Evolutionary conservation across 306 rosid genomes (phyloP).

Genomic region (Sindora glabra): DNA sequence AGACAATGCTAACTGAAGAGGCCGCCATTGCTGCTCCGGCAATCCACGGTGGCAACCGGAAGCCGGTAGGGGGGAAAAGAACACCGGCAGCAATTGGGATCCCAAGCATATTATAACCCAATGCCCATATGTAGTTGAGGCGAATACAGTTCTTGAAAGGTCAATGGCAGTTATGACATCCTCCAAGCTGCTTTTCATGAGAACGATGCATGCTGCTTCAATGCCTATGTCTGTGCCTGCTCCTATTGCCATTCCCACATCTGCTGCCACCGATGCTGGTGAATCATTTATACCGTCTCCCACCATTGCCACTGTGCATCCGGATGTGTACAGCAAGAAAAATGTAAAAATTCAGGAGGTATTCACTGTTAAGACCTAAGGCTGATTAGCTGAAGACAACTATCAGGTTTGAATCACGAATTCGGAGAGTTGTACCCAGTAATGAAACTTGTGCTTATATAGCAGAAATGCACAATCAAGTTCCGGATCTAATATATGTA

Average conservation of each 20-base stretch:
- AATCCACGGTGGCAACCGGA: slow-evolving; percentile 82
- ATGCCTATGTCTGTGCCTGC: slow-evolving; percentile 93
- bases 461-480: too few species aligned
- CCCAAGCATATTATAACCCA: slow-evolving; percentile 78
- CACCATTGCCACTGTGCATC: slow-evolving; percentile 75
- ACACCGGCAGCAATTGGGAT: slow-evolving; percentile 80
- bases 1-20: slow-evolving; percentile 85
- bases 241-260: slow-evolving; percentile 92
- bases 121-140: slow-evolving; percentile 77
- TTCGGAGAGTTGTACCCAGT: too few species aligned
- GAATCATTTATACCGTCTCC: slow-evolving; percentile 95
- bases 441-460: too few species aligned
- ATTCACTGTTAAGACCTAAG: neutral
- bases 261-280: slow-evolving; percentile 78
- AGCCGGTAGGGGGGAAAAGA: slow-evolving; percentile 63
- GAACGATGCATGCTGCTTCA: slow-evolving; percentile 91
- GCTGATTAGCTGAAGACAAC: neutral
- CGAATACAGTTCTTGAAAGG: slow-evolving; percentile 71
- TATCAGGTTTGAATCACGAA: too few species aligned
- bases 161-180: slow-evolving; percentile 87
- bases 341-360: neutral
- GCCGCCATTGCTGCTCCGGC: slow-evolving; percentile 99
- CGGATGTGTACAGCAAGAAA: slow-evolving; percentile 35
- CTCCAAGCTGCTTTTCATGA: slow-evolving; percentile 84
- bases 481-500: too few species aligned